These are phyloP conservation scores for Volutella citrinella DNA, from an alignment of 2,329 filamentous ascomycete genomes.

Conservation along the genomic window DNA sequence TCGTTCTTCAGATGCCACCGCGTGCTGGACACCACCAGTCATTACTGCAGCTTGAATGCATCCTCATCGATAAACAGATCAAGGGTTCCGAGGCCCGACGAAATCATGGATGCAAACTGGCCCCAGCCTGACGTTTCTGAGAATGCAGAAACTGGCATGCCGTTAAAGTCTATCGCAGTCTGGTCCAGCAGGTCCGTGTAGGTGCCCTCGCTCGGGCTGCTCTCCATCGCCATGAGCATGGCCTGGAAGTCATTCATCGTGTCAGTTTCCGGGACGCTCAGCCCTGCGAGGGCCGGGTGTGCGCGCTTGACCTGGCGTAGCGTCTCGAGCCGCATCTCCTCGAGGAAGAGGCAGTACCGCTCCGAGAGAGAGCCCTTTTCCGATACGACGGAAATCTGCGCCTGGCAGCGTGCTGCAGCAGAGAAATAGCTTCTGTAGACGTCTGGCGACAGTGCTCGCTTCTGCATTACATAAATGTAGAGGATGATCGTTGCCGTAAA, in stretches of 20 bases:
- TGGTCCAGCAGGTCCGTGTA: conserved; percentile 21
- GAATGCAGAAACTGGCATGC: conserved; percentile 15
- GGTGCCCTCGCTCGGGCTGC: conserved; percentile 13
- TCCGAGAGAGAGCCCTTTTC: conserved; percentile 21
- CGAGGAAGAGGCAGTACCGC: conserved; percentile 20
- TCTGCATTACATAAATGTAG: conserved; percentile 25
- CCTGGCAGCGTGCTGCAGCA: conserved; percentile 18
- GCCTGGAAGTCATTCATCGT: conserved; percentile 12
- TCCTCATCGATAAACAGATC: conserved; percentile 22
- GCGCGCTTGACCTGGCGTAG: conserved; percentile 18
- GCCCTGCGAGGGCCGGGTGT: conserved; percentile 10
- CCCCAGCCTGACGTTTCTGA: conserved; percentile 20
- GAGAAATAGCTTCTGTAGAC: conserved; percentile 16
- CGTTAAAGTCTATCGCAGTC: conserved; percentile 18
- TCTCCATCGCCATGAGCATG: conserved; percentile 6
- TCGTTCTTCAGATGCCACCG: too few relatives aligned
- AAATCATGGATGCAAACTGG: conserved; percentile 24
- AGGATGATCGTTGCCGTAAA: conserved; percentile 23
- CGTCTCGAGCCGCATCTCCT: conserved; percentile 20
- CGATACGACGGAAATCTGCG: conserved; percentile 20
- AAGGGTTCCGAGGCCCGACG: conserved; percentile 22
- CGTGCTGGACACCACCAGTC: too few relatives aligned
- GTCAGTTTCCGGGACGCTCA: conserved; percentile 4
- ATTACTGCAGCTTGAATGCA: conserved; percentile 13
- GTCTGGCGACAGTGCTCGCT: conserved; percentile 18